Conservation (phyloP, 352 stramenopile genomes). For the Aphanomyces astaci region DNA sequence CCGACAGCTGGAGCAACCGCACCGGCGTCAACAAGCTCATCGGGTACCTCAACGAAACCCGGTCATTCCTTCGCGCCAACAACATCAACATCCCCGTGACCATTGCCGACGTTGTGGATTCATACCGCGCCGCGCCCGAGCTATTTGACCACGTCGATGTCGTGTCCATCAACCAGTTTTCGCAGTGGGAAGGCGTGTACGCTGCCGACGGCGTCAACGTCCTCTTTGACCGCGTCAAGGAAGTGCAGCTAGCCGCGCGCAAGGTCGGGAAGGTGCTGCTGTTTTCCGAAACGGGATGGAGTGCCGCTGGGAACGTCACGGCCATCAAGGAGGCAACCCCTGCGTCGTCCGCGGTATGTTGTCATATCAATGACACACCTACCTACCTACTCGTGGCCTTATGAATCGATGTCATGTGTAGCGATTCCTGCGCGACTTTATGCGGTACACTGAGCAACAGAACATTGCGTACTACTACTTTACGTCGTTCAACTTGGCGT, state of each 20-base stretch:
- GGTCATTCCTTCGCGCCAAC: conserved; percentile 35
- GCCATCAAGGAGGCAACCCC: conserved; percentile 35
- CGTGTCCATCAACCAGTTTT: conserved; percentile 74
- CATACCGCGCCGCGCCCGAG: conserved; percentile 49
- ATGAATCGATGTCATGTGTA: no score
- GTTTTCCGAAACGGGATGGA: conserved; percentile 69
- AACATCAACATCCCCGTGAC: conserved; percentile 43
- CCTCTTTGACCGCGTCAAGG: conserved; percentile 46
- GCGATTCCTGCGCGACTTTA: conserved; percentile 37
- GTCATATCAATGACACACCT: no score
- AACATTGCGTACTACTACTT: conserved; percentile 71
- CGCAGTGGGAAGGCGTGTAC: conserved; percentile 54
- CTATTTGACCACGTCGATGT: conserved; percentile 59
- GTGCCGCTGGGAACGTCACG: conserved; percentile 33
- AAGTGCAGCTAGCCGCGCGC: conserved; percentile 34
- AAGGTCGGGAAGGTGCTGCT: conserved; percentile 50
- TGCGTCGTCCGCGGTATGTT: conserved; percentile 36
- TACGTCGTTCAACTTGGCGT: conserved; percentile 52
- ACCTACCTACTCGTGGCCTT: no score
- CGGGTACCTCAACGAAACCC: conserved; percentile 53
- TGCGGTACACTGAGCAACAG: conserved; percentile 38
- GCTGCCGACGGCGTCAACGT: conserved; percentile 51
- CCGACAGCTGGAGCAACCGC: conserved; percentile 3
- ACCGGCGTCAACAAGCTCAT: conserved; percentile 9
- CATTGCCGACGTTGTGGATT: conserved; percentile 65